Conservation (phyloP, 1,284 basidiomycete species). For the Sphaerobolus stellatus region DNA sequence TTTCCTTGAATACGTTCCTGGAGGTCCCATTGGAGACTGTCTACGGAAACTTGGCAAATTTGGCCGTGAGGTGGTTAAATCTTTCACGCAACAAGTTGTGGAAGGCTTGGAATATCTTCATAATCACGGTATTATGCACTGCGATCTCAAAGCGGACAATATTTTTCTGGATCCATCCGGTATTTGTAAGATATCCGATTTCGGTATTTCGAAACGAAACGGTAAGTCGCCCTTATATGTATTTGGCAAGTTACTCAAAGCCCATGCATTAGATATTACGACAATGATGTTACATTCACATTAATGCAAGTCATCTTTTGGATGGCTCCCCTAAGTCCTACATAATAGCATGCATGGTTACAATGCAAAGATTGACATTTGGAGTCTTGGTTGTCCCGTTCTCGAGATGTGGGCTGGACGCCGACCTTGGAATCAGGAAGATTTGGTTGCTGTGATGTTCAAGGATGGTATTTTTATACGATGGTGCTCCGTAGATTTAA, state of each 20-base stretch:
- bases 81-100: slow-evolving; percentile 71
- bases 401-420: slow-evolving; percentile 79
- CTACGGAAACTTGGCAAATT: slow-evolving; percentile 67
- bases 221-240: slow-evolving; percentile 11
- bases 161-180: slow-evolving; percentile 73
- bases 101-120: slow-evolving; percentile 78
- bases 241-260: background rate
- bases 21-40: slow-evolving; percentile 70
- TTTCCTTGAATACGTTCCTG: slow-evolving; percentile 80
- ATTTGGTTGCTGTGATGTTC: slow-evolving; percentile 37
- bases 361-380: slow-evolving; percentile 70
- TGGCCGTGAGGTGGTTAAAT: slow-evolving; percentile 66
- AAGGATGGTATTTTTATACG: slow-evolving; percentile 30
- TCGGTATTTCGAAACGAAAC: slow-evolving; percentile 67
- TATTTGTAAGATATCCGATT: slow-evolving; percentile 79
- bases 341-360: slow-evolving; percentile 46
- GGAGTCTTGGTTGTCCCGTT: slow-evolving; percentile 77
- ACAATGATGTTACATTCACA: slow-evolving; percentile 51
- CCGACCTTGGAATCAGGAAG: slow-evolving; percentile 59
- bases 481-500: background rate
- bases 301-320: slow-evolving; percentile 73
- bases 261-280: slow-evolving; percentile 49
- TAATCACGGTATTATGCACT: slow-evolving; percentile 66
- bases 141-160: slow-evolving; percentile 81
- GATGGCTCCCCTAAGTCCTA: slow-evolving; percentile 77